Conservation (phyloP, 441 rosid genomes). For the Arabidopsis lyrata region DNA sequence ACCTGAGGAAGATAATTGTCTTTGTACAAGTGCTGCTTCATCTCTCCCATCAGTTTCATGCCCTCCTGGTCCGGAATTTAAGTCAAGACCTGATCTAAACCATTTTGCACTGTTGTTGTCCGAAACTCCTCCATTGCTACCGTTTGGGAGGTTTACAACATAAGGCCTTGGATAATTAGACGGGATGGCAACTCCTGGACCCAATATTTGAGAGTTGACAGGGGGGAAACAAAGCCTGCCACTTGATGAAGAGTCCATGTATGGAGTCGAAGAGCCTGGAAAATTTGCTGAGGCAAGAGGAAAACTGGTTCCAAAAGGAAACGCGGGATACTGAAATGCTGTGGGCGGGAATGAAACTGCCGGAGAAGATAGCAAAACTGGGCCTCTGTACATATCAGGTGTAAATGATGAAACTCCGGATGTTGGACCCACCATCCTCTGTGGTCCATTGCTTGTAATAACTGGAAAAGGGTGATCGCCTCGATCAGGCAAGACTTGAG, state of each 20-base stretch:
- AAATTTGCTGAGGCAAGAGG: conserved; percentile 56
- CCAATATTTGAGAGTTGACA: conserved; percentile 60
- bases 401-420: conserved; percentile 53
- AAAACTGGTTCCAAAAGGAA: conserved; percentile 56
- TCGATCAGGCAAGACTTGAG: conserved; percentile 65
- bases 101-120: conserved; percentile 54
- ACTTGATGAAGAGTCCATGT: conserved; percentile 62
- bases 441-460: conserved; percentile 59
- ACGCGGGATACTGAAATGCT: conserved; percentile 61
- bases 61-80: conserved; percentile 69
- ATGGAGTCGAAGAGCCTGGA: conserved; percentile 58
- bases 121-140: conserved; percentile 45
- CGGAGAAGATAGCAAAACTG: conserved; percentile 64
- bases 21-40: conserved; percentile 46
- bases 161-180: conserved; percentile 60
- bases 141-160: conserved; percentile 57
- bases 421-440: conserved; percentile 58
- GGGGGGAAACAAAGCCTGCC: conserved; percentile 57
- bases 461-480: conserved; percentile 75
- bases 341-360: conserved; percentile 56
- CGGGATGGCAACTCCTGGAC: conserved; percentile 55
- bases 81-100: conserved; percentile 62
- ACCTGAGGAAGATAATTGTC: conserved; percentile 50
- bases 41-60: conserved; percentile 64
- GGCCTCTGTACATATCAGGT: conserved; percentile 54